Evolutionary conservation across 1,139 yeast genomes (phyloP), one percentile per base, ranked within the genome.

Genomic region (Torulaspora pretoriensis): DNA sequence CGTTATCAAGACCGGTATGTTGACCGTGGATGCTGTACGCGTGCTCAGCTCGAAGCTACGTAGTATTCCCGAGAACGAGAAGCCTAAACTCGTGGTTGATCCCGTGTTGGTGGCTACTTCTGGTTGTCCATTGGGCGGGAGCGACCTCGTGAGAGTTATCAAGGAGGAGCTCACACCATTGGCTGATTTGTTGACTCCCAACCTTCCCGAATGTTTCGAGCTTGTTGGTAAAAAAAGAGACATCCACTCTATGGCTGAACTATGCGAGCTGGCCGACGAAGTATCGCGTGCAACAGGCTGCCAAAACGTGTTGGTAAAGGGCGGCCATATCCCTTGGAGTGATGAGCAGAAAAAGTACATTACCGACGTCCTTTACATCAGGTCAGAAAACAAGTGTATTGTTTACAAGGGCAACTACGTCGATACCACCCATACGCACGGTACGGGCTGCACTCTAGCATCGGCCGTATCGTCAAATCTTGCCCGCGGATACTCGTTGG

Each of bases 381-480:
- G 77, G 1, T 51, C 60, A 2, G 54, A 58, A 0, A 71, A 69
- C 3, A 55, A 59, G 1, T 64, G 71, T 34, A 68, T 73, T 1
- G 61, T 77, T 0, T 79, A 76, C 59, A 71, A 72, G 50, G 78
- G 89, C 7, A 63, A 62, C 2, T 77, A 63, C 53, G 64, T 80
- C 14, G 63, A 68, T 3, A 72, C 87, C 1, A 60, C 66, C 3
- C 77, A 81, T 56, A 80, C 89, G 0, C 97, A 89, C 62, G 97
- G 97, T 8, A 87, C 96, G 1, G 97, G 97, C 0, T 89, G 97
- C 63, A 85, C 96, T 0, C 69, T 89, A 41, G 81, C 95, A 0
- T 81, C 96, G 1, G 75, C 95, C 0, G 82, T 89, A 54, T 83
- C 95, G 0, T 80, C 94, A 1, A 80, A 84, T 54, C 55, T 87